These are phyloP conservation scores for Crithidia expoeki DNA, from an alignment of 208 protist species.

Conservation along the genomic window DNA sequence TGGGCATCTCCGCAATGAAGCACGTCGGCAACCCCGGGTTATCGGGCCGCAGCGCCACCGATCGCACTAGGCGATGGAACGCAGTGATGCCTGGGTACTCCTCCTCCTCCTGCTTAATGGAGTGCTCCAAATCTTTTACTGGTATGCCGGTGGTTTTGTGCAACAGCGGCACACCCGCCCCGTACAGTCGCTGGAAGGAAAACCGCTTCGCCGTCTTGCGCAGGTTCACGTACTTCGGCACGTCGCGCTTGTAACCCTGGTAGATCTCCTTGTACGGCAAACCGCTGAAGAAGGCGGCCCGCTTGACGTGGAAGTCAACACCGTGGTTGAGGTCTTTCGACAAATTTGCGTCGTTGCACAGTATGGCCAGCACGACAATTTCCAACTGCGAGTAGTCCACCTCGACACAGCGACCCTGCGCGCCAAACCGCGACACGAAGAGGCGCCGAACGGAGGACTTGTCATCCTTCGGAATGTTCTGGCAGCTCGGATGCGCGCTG, in stretches of 20 bases:
- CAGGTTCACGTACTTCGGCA: conserved; percentile 70
- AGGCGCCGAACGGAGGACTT: conserved; percentile 80
- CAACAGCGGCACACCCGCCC: conserved; percentile 77
- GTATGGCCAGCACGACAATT: conserved; percentile 80
- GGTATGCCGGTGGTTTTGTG: conserved; percentile 89
- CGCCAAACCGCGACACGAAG: conserved; percentile 85
- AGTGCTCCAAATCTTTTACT: conserved; percentile 65
- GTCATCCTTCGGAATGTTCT: conserved; percentile 90
- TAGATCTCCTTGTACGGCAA: conserved; percentile 82
- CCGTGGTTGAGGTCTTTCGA: conserved; percentile 68
- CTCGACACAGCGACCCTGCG: conserved; percentile 77
- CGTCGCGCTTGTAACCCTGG: conserved; percentile 61
- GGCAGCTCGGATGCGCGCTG: conserved; percentile 85
- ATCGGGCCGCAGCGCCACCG: conserved; percentile 75
- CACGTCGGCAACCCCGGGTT: conserved; percentile 83
- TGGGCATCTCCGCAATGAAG: conserved; percentile 86
- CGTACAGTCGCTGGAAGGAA: conserved; percentile 91
- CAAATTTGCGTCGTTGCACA: conserved; percentile 74
- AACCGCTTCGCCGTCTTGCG: conserved; percentile 90
- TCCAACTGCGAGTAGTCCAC: conserved; percentile 93
- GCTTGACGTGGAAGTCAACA: conserved; percentile 90
- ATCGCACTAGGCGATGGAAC: conserved; percentile 73
- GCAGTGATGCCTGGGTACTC: conserved; percentile 79
- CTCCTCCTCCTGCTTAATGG: conserved; percentile 69
- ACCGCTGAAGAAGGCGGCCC: conserved; percentile 85